Evolutionary conservation across 768 basidiomycete genomes (phyloP).

Genomic region (Suillus ampliporus): DNA sequence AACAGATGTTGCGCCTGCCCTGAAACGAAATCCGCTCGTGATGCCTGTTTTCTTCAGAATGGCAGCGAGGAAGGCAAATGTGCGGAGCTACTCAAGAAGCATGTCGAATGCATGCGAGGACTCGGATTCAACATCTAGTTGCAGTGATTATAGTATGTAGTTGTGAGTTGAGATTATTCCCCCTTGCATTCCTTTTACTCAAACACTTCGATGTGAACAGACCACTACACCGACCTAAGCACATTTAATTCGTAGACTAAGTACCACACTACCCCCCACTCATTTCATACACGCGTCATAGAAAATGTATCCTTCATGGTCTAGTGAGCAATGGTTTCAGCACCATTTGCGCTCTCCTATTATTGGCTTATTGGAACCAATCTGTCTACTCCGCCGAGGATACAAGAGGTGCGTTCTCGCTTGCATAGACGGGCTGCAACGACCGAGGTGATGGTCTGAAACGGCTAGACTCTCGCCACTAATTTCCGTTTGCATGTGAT

Average conservation of each 20-base stretch:
- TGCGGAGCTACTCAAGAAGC: slow-evolving; percentile 75
- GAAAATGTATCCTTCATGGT: not conserved
- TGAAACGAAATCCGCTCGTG: slow-evolving; percentile 88
- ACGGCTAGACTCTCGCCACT: not conserved
- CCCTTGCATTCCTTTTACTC: not conserved
- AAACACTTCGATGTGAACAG: not conserved
- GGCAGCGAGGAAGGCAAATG: slow-evolving; percentile 79
- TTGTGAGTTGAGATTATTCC: not conserved
- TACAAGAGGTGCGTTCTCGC: not conserved
- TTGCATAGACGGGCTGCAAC: not conserved
- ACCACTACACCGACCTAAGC: not conserved
- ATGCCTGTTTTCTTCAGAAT: slow-evolving; percentile 88
- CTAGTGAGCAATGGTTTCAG: not conserved
- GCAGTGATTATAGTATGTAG: not conserved
- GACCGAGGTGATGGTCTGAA: not conserved
- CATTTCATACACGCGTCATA: not conserved
- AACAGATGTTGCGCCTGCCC: slow-evolving; percentile 95
- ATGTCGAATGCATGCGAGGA: slow-evolving; percentile 89
- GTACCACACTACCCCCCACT: not conserved
- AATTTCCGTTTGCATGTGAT: not conserved
- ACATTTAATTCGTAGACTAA: not conserved
- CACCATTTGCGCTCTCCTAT: not conserved
- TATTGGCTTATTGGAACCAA: not conserved
- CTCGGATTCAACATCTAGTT: slow-evolving; percentile 84
- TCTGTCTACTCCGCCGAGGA: not conserved